Evolutionary conservation across 805 yeast genomes (phyloP).

Genomic region (Starmerella ratchasimensis): DNA sequence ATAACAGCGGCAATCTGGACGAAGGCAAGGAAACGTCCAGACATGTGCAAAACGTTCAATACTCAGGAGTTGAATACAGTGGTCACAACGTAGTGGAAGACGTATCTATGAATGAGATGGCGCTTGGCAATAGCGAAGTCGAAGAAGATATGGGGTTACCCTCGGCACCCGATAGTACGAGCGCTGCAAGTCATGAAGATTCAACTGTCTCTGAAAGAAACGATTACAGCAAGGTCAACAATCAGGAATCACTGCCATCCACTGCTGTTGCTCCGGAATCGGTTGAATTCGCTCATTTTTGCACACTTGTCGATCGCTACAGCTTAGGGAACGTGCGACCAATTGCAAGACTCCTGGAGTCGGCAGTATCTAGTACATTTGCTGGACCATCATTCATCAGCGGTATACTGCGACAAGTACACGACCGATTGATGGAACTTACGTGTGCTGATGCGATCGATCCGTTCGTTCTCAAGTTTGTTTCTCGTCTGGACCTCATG

Average conservation of each 20-base stretch:
- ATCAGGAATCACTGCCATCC: no score
- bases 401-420: slow-evolving; percentile 15
- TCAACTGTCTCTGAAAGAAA: no score
- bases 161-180: background rate
- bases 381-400: slow-evolving; percentile 4
- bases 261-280: background rate
- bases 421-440: slow-evolving; percentile 12
- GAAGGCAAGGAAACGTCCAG: no score
- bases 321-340: slow-evolving; percentile 8
- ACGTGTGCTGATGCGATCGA: slow-evolving; percentile 10
- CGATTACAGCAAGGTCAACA: no score
- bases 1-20: no score
- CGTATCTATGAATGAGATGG: background rate
- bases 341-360: slow-evolving; percentile 3
- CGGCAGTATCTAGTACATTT: slow-evolving; percentile 1
- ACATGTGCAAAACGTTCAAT: no score
- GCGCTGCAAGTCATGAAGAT: background rate
- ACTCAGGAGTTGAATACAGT: no score
- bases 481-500: slow-evolving; percentile 1
- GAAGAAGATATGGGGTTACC: background rate
- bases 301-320: slow-evolving; percentile 3
- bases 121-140: background rate
- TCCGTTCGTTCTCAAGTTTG: slow-evolving; percentile 3
- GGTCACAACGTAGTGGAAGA: background rate
- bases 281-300: background rate